Conservation (phyloP, 2,329 filamentous ascomycete genomes). For the Metarhizium robertsii region DNA sequence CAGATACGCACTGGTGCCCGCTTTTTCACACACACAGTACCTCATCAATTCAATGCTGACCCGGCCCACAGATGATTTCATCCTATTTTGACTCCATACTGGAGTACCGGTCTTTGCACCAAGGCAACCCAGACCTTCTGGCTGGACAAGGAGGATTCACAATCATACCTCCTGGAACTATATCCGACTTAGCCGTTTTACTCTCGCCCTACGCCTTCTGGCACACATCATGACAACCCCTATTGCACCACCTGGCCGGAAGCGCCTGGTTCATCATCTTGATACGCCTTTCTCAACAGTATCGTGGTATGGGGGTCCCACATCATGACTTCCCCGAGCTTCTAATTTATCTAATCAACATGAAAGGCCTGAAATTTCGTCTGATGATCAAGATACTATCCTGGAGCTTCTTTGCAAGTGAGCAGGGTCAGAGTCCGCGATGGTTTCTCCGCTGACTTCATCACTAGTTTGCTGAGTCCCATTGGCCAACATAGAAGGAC, state of each 20-base stretch:
- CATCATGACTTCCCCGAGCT: not conserved
- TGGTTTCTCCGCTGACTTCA: not conserved
- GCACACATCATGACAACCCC: conserved; percentile 14
- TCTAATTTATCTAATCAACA: not conserved
- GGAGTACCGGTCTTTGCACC: too few relatives aligned
- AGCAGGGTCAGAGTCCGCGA: conserved; percentile 4
- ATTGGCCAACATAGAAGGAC: conserved; percentile 51
- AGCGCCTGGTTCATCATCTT: conserved; percentile 53
- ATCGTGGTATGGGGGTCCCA: conserved; percentile 44
- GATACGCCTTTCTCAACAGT: conserved; percentile 54
- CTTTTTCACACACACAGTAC: too few relatives aligned
- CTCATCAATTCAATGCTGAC: too few relatives aligned
- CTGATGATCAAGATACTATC: conserved; percentile 52
- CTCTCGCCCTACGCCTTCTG: not conserved
- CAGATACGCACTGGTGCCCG: too few relatives aligned
- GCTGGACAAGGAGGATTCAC: not conserved
- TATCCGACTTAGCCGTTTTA: not conserved
- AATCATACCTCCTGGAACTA: not conserved
- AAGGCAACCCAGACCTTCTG: not conserved
- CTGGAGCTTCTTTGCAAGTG: conserved; percentile 60
- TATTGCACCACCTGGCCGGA: conserved; percentile 26
- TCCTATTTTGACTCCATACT: too few relatives aligned
- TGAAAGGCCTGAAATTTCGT: conserved; percentile 49
- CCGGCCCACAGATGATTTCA: too few relatives aligned
- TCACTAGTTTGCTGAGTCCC: conserved; percentile 48